Evolutionary conservation across 306 rosid genomes (phyloP).

Genomic region (Begonia peltatifolia): DNA sequence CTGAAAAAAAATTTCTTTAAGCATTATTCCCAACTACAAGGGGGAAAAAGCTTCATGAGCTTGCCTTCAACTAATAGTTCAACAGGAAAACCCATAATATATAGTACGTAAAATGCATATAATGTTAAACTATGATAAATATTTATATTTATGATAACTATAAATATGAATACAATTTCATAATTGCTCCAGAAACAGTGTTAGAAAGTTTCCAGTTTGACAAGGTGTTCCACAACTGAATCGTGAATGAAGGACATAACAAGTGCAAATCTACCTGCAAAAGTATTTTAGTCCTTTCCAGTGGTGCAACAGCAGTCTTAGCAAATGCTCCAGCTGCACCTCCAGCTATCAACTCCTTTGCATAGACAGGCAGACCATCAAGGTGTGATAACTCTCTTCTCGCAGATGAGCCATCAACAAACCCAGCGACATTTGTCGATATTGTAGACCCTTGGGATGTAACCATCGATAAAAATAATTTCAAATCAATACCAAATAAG

Average conservation of each 20-base stretch:
- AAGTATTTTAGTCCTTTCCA: constrained; percentile 81
- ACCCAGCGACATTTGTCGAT: constrained; percentile 47
- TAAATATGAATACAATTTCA: no score
- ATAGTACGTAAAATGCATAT: no score
- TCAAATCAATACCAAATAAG: constrained; percentile 1
- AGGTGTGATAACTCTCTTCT: constrained; percentile 30
- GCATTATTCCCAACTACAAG: no score
- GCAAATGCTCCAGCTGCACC: constrained; percentile 90
- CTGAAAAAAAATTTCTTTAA: no score
- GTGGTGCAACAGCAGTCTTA: constrained; percentile 79
- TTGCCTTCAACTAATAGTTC: no score
- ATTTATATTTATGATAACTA: no score
- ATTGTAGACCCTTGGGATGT: constrained; percentile 61
- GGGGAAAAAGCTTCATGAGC: no score
- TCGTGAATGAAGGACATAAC: neutral
- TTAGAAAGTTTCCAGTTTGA: no score
- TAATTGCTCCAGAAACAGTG: no score
- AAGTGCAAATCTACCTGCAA: constrained; percentile 55
- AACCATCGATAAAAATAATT: constrained; percentile 27
- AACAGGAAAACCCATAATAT: no score
- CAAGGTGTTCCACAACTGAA: no score
- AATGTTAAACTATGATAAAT: no score
- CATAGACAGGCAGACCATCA: constrained; percentile 59
- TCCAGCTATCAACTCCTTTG: constrained; percentile 76
- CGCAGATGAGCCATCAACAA: constrained; percentile 59